These are phyloP conservation scores for Nissolia schottii DNA, from an alignment of 306 rosid genomes.

Conservation along the genomic window DNA sequence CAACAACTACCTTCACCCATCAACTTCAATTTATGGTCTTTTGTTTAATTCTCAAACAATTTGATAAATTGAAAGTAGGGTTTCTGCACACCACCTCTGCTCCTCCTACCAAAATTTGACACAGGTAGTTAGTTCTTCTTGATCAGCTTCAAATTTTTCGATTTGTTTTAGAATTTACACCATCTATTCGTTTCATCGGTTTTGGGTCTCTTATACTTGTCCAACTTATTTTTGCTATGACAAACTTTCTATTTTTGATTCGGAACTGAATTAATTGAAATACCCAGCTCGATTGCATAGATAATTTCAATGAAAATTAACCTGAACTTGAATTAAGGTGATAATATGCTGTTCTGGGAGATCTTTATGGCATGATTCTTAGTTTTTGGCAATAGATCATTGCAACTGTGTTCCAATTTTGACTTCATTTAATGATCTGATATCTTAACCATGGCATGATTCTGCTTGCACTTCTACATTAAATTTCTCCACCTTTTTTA, in stretches of 20 bases:
- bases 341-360: background rate
- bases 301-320: background rate
- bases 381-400: constrained; percentile 10
- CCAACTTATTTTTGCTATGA: background rate
- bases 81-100: constrained; percentile 10
- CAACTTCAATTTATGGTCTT: constrained; percentile 9
- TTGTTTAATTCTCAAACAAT: constrained; percentile 10
- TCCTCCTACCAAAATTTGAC: background rate
- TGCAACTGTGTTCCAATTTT: constrained; percentile 5
- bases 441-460: background rate
- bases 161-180: background rate
- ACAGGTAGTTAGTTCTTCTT: constrained; percentile 26
- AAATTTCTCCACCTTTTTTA: background rate
- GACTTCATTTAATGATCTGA: constrained; percentile 15
- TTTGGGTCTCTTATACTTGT: too few relatives aligned
- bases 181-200: constrained; percentile 2
- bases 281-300: background rate
- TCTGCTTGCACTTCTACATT: background rate
- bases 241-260: constrained; percentile 15
- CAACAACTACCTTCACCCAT: constrained; percentile 1
- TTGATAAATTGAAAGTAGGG: constrained; percentile 4
- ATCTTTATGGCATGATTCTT: constrained; percentile 8
- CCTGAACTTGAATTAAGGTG: background rate
- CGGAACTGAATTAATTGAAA: background rate
- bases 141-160: background rate